Evolutionary conservation across 1,284 basidiomycete genomes (phyloP).

Genomic region (Heterobasidion irregulare): DNA sequence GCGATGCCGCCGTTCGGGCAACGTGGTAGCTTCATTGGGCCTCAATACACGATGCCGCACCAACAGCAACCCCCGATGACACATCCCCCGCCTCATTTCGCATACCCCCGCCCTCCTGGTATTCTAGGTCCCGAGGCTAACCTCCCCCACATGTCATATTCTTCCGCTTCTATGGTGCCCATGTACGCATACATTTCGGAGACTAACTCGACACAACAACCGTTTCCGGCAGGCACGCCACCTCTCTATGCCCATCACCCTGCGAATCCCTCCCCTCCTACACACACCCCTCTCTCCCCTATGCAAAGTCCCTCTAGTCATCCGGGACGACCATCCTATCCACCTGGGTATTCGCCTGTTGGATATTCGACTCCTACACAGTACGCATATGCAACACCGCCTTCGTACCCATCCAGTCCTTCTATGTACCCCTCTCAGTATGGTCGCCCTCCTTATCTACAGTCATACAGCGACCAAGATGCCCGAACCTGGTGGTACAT

Average conservation of each 20-base stretch:
- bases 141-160: slow-evolving; percentile 21
- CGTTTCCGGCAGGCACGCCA: slow-evolving; percentile 16
- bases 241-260: slow-evolving; percentile 18
- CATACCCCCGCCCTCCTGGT: slow-evolving; percentile 27
- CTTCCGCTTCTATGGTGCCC: slow-evolving; percentile 18
- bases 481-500: slow-evolving; percentile 51
- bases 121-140: slow-evolving; percentile 22
- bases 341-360: slow-evolving; percentile 29
- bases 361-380: slow-evolving; percentile 29
- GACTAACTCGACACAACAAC: slow-evolving; percentile 7
- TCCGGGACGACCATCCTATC: slow-evolving; percentile 23
- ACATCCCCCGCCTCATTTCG: slow-evolving; percentile 28
- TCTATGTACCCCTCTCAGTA: slow-evolving; percentile 29
- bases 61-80: slow-evolving; percentile 29
- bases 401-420: slow-evolving; percentile 28
- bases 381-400: slow-evolving; percentile 32
- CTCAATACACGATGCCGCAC: slow-evolving; percentile 34
- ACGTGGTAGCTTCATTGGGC: slow-evolving; percentile 29
- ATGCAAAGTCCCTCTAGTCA: slow-evolving; percentile 12
- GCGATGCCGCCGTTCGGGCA: slow-evolving; percentile 6
- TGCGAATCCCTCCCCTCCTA: slow-evolving; percentile 23
- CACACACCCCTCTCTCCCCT: slow-evolving; percentile 19
- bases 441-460: slow-evolving; percentile 27
- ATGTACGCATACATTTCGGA: slow-evolving; percentile 17
- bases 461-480: slow-evolving; percentile 27